These are phyloP conservation scores for Pharus latifolius DNA, from an alignment of 176 grass and related monocot genomes.

Conservation along the genomic window DNA sequence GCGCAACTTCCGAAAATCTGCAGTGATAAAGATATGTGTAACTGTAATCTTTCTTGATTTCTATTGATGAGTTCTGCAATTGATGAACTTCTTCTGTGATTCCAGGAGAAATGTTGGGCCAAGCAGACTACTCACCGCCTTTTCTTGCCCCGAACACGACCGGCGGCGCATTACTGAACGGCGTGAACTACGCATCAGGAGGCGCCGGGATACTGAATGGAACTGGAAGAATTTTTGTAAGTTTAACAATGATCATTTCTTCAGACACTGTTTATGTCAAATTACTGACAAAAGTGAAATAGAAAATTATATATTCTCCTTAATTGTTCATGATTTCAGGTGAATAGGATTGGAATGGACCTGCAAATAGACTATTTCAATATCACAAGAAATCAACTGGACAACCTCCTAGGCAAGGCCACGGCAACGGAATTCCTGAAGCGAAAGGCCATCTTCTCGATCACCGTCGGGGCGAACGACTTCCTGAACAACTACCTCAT, in stretches of 20 bases:
- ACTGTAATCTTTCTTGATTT: no score
- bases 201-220: conserved; percentile 80
- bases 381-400: conserved; percentile 46
- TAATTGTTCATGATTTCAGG: conserved; percentile 4
- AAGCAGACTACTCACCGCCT: conserved; percentile 57
- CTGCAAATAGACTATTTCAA: conserved; percentile 95
- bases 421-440: conserved; percentile 31
- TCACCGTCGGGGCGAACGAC: conserved; percentile 85
- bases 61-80: no score
- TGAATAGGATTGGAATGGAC: conserved; percentile 89
- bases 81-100: background rate
- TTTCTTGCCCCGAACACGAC: conserved; percentile 69
- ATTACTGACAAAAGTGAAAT: background rate
- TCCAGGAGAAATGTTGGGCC: conserved; percentile 78
- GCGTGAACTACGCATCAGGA: conserved; percentile 94
- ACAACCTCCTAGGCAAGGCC: conserved; percentile 40
- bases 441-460: conserved; percentile 64
- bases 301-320: background rate
- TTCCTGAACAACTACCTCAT: conserved; percentile 98
- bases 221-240: conserved; percentile 64
- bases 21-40: no score
- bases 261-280: background rate
- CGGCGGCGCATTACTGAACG: conserved; percentile 48
- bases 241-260: conserved; percentile 4
- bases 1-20: no score